Conservation (phyloP, 768 basidiomycete species). For the Auricularia auricula-judae region DNA sequence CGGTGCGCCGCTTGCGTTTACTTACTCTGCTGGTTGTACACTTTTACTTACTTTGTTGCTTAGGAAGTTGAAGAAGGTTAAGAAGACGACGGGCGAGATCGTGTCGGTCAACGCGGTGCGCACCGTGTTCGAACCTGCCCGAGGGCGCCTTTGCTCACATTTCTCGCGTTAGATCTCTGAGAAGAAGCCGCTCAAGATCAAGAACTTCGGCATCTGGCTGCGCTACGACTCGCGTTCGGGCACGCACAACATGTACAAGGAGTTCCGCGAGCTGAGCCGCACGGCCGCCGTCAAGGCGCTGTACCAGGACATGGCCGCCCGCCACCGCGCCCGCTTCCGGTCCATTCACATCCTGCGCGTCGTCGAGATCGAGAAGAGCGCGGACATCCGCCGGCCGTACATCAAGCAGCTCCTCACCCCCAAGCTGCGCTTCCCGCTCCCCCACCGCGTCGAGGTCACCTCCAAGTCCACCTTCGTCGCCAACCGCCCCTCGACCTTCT, state of each 20-base stretch:
- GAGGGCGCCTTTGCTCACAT: constrained; percentile 57
- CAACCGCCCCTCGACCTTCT: constrained; percentile 65
- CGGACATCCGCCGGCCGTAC: constrained; percentile 90
- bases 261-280: constrained; percentile 88
- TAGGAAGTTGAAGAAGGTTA: constrained; percentile 96
- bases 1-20: constrained; percentile 36
- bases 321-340: constrained; percentile 98
- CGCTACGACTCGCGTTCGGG: constrained; percentile 99
- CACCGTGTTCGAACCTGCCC: constrained; percentile 31
- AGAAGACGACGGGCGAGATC: constrained; percentile 98
- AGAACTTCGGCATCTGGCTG: constrained; percentile 99
- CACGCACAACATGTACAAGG: constrained; percentile 99
- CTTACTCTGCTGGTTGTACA: neutral
- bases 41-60: neutral
- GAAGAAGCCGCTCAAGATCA: constrained; percentile 95
- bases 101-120: constrained; percentile 95
- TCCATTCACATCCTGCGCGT: constrained; percentile 98
- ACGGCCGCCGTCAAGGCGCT: constrained; percentile 91
- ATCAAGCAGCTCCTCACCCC: constrained; percentile 93
- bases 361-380: constrained; percentile 86
- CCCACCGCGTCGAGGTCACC: constrained; percentile 69
- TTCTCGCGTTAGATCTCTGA: constrained; percentile 69
- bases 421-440: constrained; percentile 92
- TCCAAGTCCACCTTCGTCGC: constrained; percentile 73
- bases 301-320: constrained; percentile 99